A percentile compares a stretch with the other conserved stretches of the same genome.
Evolutionary conservation across 1,139 yeast species (phyloP).

Genomic region (Candida glucosophila): DNA sequence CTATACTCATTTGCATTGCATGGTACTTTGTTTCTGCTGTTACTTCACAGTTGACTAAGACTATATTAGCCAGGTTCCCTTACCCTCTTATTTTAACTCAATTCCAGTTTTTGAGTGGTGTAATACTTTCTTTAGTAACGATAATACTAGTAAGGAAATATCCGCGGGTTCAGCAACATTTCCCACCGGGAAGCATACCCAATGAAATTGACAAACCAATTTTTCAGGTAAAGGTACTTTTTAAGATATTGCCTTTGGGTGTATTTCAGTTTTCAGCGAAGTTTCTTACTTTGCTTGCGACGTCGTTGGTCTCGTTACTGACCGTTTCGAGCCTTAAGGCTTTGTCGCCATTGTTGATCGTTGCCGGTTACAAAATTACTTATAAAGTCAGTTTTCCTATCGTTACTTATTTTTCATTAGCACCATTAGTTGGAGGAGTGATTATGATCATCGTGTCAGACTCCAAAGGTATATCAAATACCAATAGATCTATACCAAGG

Average conservation of each 20-base stretch:
- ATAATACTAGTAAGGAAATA: slow-evolving; percentile 12
- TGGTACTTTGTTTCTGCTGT: slow-evolving; percentile 85
- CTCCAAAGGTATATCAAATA: no score
- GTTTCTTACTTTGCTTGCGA: slow-evolving; percentile 81
- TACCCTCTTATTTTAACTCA: slow-evolving; percentile 84
- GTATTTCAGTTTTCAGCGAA: slow-evolving; percentile 87
- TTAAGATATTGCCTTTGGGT: slow-evolving; percentile 87
- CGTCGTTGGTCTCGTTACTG: slow-evolving; percentile 81
- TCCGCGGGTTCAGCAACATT: slow-evolving; percentile 12
- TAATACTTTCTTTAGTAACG: slow-evolving; percentile 18
- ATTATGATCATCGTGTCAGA: slow-evolving; percentile 77
- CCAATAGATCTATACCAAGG: no score
- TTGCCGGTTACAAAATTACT: slow-evolving; percentile 60
- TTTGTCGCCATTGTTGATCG: slow-evolving; percentile 80
- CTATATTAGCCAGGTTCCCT: slow-evolving; percentile 57
- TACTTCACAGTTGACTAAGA: slow-evolving; percentile 73
- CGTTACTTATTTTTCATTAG: slow-evolving; percentile 67
- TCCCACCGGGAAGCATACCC: slow-evolving; percentile 28
- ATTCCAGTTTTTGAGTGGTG: slow-evolving; percentile 69
- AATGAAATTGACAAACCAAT: slow-evolving; percentile 12
- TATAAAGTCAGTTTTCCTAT: slow-evolving; percentile 48
- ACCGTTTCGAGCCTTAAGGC: slow-evolving; percentile 90
- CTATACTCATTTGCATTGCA: not conserved
- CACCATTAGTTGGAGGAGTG: slow-evolving; percentile 73
- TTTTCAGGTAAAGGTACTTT: slow-evolving; percentile 35